Evolutionary conservation across 1,139 yeast genomes (phyloP), one percentile per base, ranked within the genome.

Genomic region (Geotrichum europaeum): DNA sequence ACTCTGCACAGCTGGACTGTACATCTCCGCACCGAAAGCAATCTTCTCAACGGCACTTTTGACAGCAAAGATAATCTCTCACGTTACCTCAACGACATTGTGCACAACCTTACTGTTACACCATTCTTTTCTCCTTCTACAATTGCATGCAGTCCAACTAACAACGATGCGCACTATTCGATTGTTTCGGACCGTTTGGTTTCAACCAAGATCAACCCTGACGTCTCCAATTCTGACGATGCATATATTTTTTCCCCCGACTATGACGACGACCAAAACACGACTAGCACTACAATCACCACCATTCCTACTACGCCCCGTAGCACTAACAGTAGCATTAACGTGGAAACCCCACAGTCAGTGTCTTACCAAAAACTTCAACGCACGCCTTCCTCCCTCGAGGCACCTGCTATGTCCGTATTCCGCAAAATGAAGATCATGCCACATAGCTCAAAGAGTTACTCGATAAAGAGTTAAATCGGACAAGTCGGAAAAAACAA

Each of bases 1-100:
- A 51, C 50, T n/a, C 28, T 58, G 13, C 56, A 51, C 15, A 36
- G 45, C 30, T 58, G 60, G 60, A 45, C 57, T 53, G 25, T 34
- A 9, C 34, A 53, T 53, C 28, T 58, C 4, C 60, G 20, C 20
- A 40, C 18, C 20, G 10, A 40, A 7, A 15, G 47, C 22, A 18
- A n/a, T n/a, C n/a, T n/a, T n/a, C 9, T 40, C 47, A 40, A 18
- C 10, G 10, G 22, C 47, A 40, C 18, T 4, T 2, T 40, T 40
- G 47, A 40, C 9, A 40, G 9, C 20, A 40, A 40, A 15, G 5
- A 40, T 15, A 40, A 40, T 40, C 47, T 40, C 10, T 40, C 18
- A 18, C 47, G 9, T 18, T 40, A 40, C 18, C 47, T 40, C 13
- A n/a, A 40, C n/a, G 9, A 18, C 47, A n/a, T 40, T 40, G 47